Evolutionary conservation across 106 monocot species (phyloP).

Genomic region (Allium fistulosum): DNA sequence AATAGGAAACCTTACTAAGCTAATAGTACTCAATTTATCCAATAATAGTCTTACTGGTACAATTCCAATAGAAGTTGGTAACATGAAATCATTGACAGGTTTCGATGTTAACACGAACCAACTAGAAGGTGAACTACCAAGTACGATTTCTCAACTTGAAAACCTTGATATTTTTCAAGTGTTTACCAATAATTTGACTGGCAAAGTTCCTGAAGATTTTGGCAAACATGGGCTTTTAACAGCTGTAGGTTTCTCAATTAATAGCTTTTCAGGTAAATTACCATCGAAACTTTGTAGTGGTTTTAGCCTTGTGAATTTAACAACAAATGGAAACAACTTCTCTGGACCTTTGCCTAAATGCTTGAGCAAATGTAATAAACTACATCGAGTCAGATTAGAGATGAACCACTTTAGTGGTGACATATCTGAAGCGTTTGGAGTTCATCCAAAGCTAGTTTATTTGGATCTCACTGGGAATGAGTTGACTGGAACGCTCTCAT

Average conservation of each 20-base stretch:
- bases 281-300: conserved; percentile 45
- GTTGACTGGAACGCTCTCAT: conserved; percentile 50
- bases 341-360: conserved; percentile 49
- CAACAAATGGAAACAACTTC: conserved; percentile 50
- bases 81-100: conserved; percentile 21
- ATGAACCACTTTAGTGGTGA: conserved; percentile 53
- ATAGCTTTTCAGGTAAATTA: conserved; percentile 48
- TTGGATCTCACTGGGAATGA: conserved; percentile 46
- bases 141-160: conserved; percentile 26
- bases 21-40: conserved; percentile 15
- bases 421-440: conserved; percentile 43
- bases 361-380: conserved; percentile 34
- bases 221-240: conserved; percentile 25
- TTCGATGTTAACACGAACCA: conserved; percentile 50
- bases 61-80: conserved; percentile 54
- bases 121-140: conserved; percentile 44
- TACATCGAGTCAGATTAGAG: conserved; percentile 38
- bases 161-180: conserved; percentile 13
- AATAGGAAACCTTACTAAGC: conserved; percentile 38
- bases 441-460: conserved; percentile 30
- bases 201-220: conserved; percentile 32
- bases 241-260: conserved; percentile 37
- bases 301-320: conserved; percentile 24
- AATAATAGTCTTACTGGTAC: conserved; percentile 42
- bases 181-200: conserved; percentile 39